Evolutionary conservation across 2,329 filamentous ascomycete genomes (phyloP).

Genomic region (Apiospora kogelbergensis): DNA sequence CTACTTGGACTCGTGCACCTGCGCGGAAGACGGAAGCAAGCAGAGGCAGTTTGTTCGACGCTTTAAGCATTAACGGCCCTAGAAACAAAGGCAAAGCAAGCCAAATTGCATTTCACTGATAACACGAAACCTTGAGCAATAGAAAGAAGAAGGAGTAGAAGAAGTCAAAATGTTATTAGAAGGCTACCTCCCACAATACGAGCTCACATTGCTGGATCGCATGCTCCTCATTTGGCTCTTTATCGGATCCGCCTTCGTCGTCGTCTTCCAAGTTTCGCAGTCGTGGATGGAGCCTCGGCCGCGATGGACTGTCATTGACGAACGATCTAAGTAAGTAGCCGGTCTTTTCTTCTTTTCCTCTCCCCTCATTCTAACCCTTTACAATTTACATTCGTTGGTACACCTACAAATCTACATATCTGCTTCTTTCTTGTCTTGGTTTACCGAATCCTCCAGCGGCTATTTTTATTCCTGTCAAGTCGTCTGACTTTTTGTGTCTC

Average conservation of each 20-base stretch:
- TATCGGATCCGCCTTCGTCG: conserved; percentile 18
- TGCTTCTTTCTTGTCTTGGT: neutral
- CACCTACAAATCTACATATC: neutral
- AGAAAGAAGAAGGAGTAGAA: no score
- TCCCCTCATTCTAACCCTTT: neutral
- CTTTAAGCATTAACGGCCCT: conserved; percentile 1
- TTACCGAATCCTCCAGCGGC: neutral
- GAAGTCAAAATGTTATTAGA: conserved; percentile 8
- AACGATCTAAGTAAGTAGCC: conserved; percentile 17
- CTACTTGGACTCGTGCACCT: neutral
- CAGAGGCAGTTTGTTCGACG: neutral
- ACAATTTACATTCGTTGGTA: neutral
- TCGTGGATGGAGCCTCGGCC: conserved; percentile 17
- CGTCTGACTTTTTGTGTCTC: neutral
- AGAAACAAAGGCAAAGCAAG: neutral
- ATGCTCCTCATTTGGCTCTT: conserved; percentile 22
- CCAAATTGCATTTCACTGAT: neutral
- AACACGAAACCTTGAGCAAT: neutral
- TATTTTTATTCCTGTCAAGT: neutral
- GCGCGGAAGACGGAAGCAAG: neutral
- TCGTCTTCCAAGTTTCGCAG: conserved; percentile 19
- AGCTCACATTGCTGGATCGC: conserved; percentile 21
- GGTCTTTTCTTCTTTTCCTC: neutral
- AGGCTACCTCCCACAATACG: conserved; percentile 16
- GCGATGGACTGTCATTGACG: conserved; percentile 17